Evolutionary conservation across 2,329 filamentous ascomycete genomes (phyloP), one percentile per base, ranked within the genome.

Genomic region (Pestalotiopsis sp.): DNA sequence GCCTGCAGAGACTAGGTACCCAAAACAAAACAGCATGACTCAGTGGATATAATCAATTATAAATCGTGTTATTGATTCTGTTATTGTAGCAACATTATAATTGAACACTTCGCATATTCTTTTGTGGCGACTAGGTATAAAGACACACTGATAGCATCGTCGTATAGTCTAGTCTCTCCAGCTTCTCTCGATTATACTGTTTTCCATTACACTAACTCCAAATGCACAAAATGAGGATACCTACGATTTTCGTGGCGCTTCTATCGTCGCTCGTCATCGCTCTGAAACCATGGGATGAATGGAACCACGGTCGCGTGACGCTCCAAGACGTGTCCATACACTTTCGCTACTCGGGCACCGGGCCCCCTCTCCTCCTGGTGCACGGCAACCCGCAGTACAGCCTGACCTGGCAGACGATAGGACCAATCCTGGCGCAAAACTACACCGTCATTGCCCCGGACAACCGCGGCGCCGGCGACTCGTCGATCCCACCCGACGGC

Each of bases 361-460:
- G 80, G 1, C 81, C 82, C 0, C 80, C 82, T 0, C 65, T 83
- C 0, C 75, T 83, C 4, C 79, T 83, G 11, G 78, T 83, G 4
- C 82, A 83, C 64, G 82, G 82, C 7, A 82, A 80, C 41, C 80
- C 82, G 1, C 80, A 83, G 60, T 76, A 79, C 67, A 82, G 79
- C 60, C 70, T 82, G 25, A 81, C 79, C 1, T 83, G 81, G 81
- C 79, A 75, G 39, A 75, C 73, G 25, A 79, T 82, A 66, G 80
- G 80, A 0, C 81, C 80, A 4, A 78, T 83, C 14, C 79, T 83
- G 0, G 80, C 81, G 3, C 74, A 81, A 69, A 78, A 81, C 68
- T 84, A 80, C 72, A 83, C 81, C 1, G 80, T 83, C 25, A 83
- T 84, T 45, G 81, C 81, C 0, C 78, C 80, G 0, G 82, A 84